phyloP scores from a whole-genome alignment of 148 eudicot genomes.

The Oxyria digyna region DNA sequence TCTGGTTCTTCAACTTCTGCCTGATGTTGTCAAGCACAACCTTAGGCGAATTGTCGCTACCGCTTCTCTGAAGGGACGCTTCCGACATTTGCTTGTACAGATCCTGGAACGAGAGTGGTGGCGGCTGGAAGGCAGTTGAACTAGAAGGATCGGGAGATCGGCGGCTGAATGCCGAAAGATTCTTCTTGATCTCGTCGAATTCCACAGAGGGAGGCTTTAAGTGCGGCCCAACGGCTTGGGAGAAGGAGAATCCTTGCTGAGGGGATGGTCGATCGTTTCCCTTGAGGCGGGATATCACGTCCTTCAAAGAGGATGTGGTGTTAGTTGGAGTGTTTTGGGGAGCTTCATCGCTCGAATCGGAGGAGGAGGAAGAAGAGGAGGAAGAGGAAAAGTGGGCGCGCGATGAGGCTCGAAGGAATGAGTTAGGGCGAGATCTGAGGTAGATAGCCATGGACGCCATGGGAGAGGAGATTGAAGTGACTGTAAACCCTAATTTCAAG shows the following conservation, averaged over 20 bases:
- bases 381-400: constrained; percentile 36
- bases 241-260: constrained; percentile 9
- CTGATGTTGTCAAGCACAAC: constrained; percentile 17
- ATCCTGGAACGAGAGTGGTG: constrained; percentile 15
- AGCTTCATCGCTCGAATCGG: constrained; percentile 10
- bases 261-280: constrained; percentile 11
- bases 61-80: background rate
- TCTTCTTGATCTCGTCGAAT: constrained; percentile 28
- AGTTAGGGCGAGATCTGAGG: no score
- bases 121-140: background rate
- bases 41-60: background rate
- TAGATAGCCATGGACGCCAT: no score
- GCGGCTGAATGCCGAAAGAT: constrained; percentile 32
- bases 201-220: background rate
- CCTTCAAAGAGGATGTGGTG: constrained; percentile 21
- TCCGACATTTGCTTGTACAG: constrained; percentile 16
- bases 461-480: no score
- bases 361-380: constrained; percentile 23
- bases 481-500: no score
- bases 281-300: constrained; percentile 36
- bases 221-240: background rate
- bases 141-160: constrained; percentile 20
- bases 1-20: constrained; percentile 16
- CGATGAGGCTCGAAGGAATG: no score
- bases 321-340: constrained; percentile 12